These are phyloP conservation scores for Rubia peregrina DNA, from an alignment of 305 asterid genomes.

Conservation along the genomic window DNA sequence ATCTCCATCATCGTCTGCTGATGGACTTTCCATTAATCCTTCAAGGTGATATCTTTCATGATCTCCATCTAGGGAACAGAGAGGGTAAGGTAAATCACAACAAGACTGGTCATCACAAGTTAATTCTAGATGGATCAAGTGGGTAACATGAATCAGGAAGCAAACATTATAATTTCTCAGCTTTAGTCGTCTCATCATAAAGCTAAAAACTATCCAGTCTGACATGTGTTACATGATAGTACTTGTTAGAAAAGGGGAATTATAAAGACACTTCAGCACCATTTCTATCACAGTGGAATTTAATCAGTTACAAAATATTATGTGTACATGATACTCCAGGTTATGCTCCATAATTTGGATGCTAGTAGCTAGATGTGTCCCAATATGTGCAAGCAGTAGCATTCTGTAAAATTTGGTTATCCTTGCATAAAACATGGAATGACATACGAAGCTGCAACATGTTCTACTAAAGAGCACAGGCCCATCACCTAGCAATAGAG, in stretches of 20 bases:
- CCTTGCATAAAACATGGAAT: neutral
- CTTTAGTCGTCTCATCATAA: neutral
- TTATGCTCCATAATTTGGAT: neutral
- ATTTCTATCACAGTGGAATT: neutral
- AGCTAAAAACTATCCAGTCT: neutral
- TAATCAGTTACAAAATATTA: neutral
- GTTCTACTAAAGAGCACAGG: neutral
- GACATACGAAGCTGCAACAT: neutral
- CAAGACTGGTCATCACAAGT: neutral
- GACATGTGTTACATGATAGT: no score
- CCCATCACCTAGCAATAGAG: neutral
- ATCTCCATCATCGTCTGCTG: conserved; percentile 85
- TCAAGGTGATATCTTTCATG: conserved; percentile 72
- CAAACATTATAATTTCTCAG: neutral
- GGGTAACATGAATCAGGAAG: neutral
- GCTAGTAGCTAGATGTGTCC: neutral
- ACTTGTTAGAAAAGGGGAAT: neutral
- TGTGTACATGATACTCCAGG: neutral
- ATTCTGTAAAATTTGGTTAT: neutral
- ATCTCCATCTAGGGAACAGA: conserved; percentile 55
- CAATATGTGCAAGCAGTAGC: neutral
- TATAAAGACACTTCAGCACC: neutral
- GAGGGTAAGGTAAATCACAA: conserved; percentile 11
- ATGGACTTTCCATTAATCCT: conserved; percentile 97
- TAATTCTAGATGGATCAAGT: neutral